Evolutionary conservation across 2,329 filamentous ascomycete genomes (phyloP).

Genomic region (Colletotrichum euphorbiae): DNA sequence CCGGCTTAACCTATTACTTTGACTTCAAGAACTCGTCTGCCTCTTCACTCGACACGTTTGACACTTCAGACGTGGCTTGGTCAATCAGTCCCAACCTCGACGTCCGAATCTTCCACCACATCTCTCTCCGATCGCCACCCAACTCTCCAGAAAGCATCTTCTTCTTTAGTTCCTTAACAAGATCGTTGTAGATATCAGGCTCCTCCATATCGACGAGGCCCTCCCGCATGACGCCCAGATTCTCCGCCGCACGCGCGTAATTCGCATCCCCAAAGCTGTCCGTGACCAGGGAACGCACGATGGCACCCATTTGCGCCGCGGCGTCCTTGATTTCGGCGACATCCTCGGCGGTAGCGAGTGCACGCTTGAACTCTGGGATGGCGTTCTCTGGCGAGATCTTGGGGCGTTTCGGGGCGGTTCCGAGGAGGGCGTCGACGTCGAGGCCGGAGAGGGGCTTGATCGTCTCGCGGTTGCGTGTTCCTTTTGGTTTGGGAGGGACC

Average conservation of each 20-base stretch:
- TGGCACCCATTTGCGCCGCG: conserved; percentile 77
- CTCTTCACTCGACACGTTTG: conserved; percentile 75
- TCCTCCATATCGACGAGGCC: conserved; percentile 82
- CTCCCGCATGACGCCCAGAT: conserved; percentile 80
- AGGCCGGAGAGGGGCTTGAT: conserved; percentile 90
- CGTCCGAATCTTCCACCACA: conserved; percentile 81
- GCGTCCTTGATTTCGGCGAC: conserved; percentile 73
- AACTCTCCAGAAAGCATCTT: conserved; percentile 76
- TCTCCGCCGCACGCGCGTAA: conserved; percentile 81
- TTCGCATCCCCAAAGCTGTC: conserved; percentile 80
- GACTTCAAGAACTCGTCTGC: conserved; percentile 62
- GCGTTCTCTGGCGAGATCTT: conserved; percentile 75
- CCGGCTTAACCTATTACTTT: conserved; percentile 17
- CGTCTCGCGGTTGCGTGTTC: conserved; percentile 75
- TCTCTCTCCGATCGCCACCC: conserved; percentile 80
- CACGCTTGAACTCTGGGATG: conserved; percentile 90
- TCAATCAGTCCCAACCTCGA: conserved; percentile 80
- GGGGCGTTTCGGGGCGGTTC: conserved; percentile 56
- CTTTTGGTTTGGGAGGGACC: conserved; percentile 84
- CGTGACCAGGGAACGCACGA: conserved; percentile 76
- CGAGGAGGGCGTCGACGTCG: conserved; percentile 85
- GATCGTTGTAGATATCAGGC: conserved; percentile 80
- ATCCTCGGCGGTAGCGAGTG: conserved; percentile 71
- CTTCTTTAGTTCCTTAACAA: conserved; percentile 77
- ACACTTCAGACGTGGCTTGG: conserved; percentile 69